These are phyloP conservation scores for Colletotrichum navitas DNA, from an alignment of 2,329 filamentous ascomycete genomes.

Conservation along the genomic window DNA sequence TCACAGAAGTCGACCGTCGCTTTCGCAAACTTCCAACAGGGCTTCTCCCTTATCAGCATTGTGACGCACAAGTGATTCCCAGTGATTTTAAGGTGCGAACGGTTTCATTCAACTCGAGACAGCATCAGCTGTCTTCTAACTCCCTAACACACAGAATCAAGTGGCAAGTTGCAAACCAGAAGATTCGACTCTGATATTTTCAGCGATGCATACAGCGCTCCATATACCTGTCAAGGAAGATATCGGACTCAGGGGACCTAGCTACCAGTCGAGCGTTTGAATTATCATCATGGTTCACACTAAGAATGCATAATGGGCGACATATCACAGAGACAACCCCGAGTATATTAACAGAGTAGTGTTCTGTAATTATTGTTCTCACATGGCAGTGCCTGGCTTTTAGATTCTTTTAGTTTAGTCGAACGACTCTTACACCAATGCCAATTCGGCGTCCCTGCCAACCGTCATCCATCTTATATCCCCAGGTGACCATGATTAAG, in stretches of 20 bases:
- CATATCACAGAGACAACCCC: neutral
- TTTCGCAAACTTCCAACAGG: neutral
- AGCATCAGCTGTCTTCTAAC: neutral
- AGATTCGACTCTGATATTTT: neutral
- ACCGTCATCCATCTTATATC: neutral
- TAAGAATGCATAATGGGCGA: neutral
- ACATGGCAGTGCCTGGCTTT: neutral
- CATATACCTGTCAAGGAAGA: neutral
- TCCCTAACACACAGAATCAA: neutral
- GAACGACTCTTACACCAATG: constrained; percentile 11
- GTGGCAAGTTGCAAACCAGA: neutral
- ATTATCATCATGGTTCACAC: neutral
- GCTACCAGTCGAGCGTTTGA: neutral
- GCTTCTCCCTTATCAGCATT: neutral
- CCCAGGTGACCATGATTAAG: neutral
- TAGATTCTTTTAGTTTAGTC: neutral
- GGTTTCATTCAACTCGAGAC: neutral
- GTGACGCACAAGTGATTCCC: neutral
- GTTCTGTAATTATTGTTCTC: neutral
- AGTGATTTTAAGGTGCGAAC: neutral
- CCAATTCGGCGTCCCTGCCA: constrained; percentile 5
- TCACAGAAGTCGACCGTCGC: neutral
- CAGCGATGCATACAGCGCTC: neutral
- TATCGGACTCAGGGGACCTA: neutral
- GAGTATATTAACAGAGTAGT: constrained; percentile 10